A percentile compares a stretch with the other conserved stretches of the same genome.
These are phyloP conservation scores for Tardiomyces blankii DNA, from an alignment of 1,139 yeast species.

Conservation along the genomic window DNA sequence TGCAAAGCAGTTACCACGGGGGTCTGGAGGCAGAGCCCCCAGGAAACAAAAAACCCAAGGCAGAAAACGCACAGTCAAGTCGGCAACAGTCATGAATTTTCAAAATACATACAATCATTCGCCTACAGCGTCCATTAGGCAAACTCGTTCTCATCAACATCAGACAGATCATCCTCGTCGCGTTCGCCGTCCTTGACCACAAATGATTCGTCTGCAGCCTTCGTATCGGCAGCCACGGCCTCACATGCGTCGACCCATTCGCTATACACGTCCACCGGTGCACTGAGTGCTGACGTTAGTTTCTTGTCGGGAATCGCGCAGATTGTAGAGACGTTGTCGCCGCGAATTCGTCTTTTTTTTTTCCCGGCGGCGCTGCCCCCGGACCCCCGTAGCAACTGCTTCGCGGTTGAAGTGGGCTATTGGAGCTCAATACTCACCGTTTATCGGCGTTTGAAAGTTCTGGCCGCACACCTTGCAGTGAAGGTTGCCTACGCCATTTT, in stretches of 20 bases:
- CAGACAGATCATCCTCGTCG: constrained; percentile 21
- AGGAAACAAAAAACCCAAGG: too few species aligned
- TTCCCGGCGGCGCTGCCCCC: constrained; percentile 2
- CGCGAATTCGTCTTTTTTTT: too few species aligned
- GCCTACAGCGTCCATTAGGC: neutral
- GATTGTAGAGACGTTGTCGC: too few species aligned
- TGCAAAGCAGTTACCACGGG: too few species aligned
- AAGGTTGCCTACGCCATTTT: constrained; percentile 71
- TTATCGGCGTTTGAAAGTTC: constrained; percentile 80
- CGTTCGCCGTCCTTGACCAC: constrained; percentile 10
- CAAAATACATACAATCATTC: too few species aligned
- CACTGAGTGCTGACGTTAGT: constrained; percentile 37
- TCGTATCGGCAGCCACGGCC: constrained; percentile 69
- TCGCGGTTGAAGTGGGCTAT: neutral
- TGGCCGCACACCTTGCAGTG: constrained; percentile 94
- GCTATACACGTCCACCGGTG: constrained; percentile 89
- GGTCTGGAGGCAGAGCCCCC: too few species aligned
- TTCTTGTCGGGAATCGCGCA: too few species aligned
- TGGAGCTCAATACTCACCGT: constrained; percentile 27
- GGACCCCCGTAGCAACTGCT: too few species aligned
- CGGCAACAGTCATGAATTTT: too few species aligned
- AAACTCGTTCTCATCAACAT: constrained; percentile 15
- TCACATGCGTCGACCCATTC: constrained; percentile 99
- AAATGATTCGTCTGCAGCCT: constrained; percentile 23
- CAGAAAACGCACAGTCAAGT: too few species aligned